A percentile compares a stretch with the other conserved stretches of the same genome.
Conservation (phyloP, 345 rosid species). For the Geranium brycei region DNA sequence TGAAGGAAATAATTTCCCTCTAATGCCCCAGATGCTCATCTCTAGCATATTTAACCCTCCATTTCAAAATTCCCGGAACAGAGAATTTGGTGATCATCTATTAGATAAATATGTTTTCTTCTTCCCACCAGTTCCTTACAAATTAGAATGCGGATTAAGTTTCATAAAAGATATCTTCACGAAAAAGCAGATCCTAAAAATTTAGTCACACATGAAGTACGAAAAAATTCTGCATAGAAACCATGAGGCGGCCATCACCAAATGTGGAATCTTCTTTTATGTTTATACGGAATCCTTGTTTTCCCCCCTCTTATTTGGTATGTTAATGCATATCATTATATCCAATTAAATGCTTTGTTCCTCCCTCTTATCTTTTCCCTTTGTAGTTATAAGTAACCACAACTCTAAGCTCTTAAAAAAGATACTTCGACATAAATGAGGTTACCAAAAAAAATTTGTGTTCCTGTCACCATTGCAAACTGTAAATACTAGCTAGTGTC, state of each 20-base stretch:
- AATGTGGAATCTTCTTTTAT: not conserved
- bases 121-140: not conserved
- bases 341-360: not conserved
- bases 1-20: no score
- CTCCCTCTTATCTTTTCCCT: not conserved
- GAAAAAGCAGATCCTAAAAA: not conserved
- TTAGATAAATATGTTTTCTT: no score
- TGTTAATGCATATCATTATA: not conserved
- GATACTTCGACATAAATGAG: no score
- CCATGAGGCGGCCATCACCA: not conserved
- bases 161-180: not conserved
- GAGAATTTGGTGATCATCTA: no score
- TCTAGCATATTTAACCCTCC: not conserved
- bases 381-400: no score
- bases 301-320: not conserved
- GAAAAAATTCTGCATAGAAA: not conserved
- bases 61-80: not conserved
- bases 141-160: not conserved
- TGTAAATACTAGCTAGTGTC: not conserved
- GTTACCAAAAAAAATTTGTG: no score
- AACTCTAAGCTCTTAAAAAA: no score
- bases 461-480: not conserved
- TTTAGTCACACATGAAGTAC: not conserved
- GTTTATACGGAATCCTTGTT: not conserved
- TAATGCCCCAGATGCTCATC: not conserved